phyloP scores from a whole-genome alignment of 176 grass and related monocot species.

The Paspalum vaginatum region DNA sequence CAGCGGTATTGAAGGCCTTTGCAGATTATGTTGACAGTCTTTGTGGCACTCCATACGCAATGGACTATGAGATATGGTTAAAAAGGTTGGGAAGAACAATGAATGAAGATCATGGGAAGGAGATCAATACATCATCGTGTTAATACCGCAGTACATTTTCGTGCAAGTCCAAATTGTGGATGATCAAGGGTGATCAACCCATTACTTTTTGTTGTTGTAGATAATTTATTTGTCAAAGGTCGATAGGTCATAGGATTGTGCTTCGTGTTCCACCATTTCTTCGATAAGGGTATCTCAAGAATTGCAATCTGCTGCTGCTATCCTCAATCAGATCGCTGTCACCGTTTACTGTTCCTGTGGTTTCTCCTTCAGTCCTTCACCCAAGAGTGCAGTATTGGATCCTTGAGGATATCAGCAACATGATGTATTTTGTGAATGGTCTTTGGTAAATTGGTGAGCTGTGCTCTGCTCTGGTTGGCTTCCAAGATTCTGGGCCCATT shows the following conservation, averaged over 20 bases:
- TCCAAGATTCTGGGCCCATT: background rate
- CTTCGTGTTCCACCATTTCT: slow-evolving; percentile 3
- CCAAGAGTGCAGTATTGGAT: slow-evolving; percentile 26
- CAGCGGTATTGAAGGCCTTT: slow-evolving; percentile 96
- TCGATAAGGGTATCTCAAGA: slow-evolving; percentile 11
- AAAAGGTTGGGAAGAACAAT: slow-evolving; percentile 82
- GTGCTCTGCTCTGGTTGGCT: slow-evolving; percentile 12
- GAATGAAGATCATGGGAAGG: slow-evolving; percentile 95
- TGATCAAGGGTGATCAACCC: slow-evolving; percentile 30
- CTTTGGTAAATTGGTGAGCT: slow-evolving; percentile 34
- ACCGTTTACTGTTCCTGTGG: slow-evolving; percentile 11
- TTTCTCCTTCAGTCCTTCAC: background rate
- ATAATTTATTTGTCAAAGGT: slow-evolving; percentile 67
- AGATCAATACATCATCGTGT: slow-evolving; percentile 64
- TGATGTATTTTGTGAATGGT: slow-evolving; percentile 41
- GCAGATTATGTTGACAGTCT: slow-evolving; percentile 98
- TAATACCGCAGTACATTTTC: slow-evolving; percentile 37
- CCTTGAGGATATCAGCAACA: slow-evolving; percentile 57
- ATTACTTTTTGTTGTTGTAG: slow-evolving; percentile 54
- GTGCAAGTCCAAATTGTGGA: slow-evolving; percentile 26
- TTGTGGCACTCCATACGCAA: slow-evolving; percentile 89
- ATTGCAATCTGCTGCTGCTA: slow-evolving; percentile 52
- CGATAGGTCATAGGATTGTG: slow-evolving; percentile 47
- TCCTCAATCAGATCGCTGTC: slow-evolving; percentile 47
- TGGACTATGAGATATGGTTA: slow-evolving; percentile 99